A percentile compares a stretch with the other conserved stretches of the same genome.
Evolutionary conservation across 176 grass and related monocot genomes (phyloP).

Genomic region (Zea luxurians): DNA sequence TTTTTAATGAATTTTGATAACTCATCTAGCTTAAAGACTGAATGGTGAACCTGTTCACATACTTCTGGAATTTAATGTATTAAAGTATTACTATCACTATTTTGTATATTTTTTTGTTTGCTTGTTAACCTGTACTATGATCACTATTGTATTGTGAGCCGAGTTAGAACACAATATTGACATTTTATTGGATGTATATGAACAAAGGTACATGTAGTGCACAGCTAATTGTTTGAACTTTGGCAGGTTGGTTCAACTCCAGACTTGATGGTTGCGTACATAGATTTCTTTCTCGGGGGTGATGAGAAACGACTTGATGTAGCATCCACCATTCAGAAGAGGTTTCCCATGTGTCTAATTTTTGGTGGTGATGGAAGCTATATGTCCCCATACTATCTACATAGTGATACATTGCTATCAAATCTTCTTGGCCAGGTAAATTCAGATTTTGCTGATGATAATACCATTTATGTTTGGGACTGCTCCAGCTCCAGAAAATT

Average conservation of each 20-base stretch:
- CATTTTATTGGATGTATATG: neutral
- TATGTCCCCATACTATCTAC: conserved; percentile 92
- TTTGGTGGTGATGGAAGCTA: conserved; percentile 98
- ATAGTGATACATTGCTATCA: conserved; percentile 86
- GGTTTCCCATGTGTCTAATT: conserved; percentile 95
- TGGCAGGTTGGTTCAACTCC: conserved; percentile 92
- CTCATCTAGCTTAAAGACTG: neutral
- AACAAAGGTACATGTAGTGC: neutral
- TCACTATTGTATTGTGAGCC: neutral
- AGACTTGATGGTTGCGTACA: conserved; percentile 96
- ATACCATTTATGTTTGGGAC: neutral
- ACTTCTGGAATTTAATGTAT: neutral
- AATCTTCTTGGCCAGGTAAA: conserved; percentile 95
- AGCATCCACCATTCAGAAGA: conserved; percentile 78
- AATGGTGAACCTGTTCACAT: conserved; percentile 11
- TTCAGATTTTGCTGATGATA: conserved; percentile 1
- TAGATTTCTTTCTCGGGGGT: conserved; percentile 98
- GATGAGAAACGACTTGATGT: conserved; percentile 93
- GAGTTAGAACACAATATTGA: neutral
- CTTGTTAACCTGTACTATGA: conserved; percentile 16
- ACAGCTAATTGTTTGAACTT: conserved; percentile 34
- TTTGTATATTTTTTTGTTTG: conserved; percentile 13
- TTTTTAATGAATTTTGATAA: conserved; percentile 19
- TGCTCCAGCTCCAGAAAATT: too few species aligned
- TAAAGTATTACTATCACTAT: neutral